Evolutionary conservation across 768 basidiomycete genomes (phyloP).

Genomic region (Macrolepiota fuliginosa): DNA sequence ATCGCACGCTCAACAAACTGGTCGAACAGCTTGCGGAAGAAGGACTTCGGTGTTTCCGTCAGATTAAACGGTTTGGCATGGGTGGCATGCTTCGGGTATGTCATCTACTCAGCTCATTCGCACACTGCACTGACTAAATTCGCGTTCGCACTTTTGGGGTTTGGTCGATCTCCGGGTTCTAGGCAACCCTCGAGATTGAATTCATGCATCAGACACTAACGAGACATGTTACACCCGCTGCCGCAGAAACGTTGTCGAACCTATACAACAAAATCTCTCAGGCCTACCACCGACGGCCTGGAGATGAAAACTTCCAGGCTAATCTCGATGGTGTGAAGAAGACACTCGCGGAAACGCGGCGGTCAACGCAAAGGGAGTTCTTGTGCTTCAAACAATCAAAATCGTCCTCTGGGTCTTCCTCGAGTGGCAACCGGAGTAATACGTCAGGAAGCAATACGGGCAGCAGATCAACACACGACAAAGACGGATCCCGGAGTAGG

Average conservation of each 20-base stretch:
- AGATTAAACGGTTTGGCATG: slow-evolving; percentile 92
- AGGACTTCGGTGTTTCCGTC: slow-evolving; percentile 81
- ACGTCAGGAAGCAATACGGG: slow-evolving; percentile 1
- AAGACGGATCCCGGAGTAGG: slow-evolving; percentile 11
- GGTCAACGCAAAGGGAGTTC: slow-evolving; percentile 93
- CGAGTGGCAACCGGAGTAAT: slow-evolving; percentile 5
- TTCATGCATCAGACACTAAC: slow-evolving; percentile 96
- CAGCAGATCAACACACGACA: slow-evolving; percentile 8
- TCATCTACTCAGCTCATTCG: slow-evolving; percentile 14
- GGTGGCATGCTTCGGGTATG: slow-evolving; percentile 96
- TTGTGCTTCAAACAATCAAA: slow-evolving; percentile 87
- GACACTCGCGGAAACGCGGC: slow-evolving; percentile 81
- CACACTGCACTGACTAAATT: slow-evolving; percentile 4
- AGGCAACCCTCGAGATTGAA: slow-evolving; percentile 99
- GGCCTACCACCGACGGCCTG: slow-evolving; percentile 82
- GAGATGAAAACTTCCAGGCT: slow-evolving; percentile 81
- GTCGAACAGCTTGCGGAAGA: slow-evolving; percentile 83
- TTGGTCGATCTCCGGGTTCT: slow-evolving; percentile 12
- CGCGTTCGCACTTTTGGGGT: neutral
- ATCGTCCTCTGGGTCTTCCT: slow-evolving; percentile 23
- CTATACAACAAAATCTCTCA: slow-evolving; percentile 94
- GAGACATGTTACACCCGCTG: slow-evolving; percentile 78
- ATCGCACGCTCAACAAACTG: slow-evolving; percentile 77
- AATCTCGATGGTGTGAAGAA: slow-evolving; percentile 91
- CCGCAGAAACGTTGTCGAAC: slow-evolving; percentile 84